Percentiles rank a stretch among this genome's conserved stretches.
These are phyloP conservation scores for Stephania japonica DNA, from an alignment of 164 flowering plant species.

Conservation along the genomic window DNA sequence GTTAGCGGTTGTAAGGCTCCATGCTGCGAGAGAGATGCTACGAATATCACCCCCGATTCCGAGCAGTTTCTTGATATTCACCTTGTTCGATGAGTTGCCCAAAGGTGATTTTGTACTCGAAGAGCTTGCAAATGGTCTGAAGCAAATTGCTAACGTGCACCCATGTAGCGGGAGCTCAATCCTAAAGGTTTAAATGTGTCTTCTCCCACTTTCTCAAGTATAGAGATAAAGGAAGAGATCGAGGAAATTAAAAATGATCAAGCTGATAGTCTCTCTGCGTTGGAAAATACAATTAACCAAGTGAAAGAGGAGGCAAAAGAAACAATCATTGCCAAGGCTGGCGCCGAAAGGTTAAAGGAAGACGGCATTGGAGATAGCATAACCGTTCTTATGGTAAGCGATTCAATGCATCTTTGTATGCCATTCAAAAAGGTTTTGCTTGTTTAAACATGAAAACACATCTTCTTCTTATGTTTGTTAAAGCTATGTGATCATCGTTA, in stretches of 20 bases:
- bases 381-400: constrained; percentile 53
- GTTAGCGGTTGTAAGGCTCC: constrained; percentile 68
- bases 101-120: constrained; percentile 85
- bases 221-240: constrained; percentile 25
- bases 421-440: background rate
- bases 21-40: constrained; percentile 89
- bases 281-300: constrained; percentile 55
- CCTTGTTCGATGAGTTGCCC: constrained; percentile 71
- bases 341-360: constrained; percentile 53
- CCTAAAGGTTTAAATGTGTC: constrained; percentile 45
- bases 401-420: background rate
- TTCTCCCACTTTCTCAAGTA: constrained; percentile 10
- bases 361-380: constrained; percentile 69
- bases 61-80: constrained; percentile 65
- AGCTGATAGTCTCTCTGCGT: constrained; percentile 29
- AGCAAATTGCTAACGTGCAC: constrained; percentile 31
- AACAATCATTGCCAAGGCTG: constrained; percentile 52
- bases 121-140: constrained; percentile 60
- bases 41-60: constrained; percentile 74
- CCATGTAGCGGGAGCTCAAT: constrained; percentile 70
- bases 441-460: background rate
- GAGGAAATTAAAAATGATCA: constrained; percentile 19
- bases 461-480: background rate
- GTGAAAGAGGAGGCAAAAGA: constrained; percentile 68
- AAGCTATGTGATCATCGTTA: background rate